Evolutionary conservation across 805 yeast genomes (phyloP).

Genomic region (Cyberlindnera nakhonratchasimensis): DNA sequence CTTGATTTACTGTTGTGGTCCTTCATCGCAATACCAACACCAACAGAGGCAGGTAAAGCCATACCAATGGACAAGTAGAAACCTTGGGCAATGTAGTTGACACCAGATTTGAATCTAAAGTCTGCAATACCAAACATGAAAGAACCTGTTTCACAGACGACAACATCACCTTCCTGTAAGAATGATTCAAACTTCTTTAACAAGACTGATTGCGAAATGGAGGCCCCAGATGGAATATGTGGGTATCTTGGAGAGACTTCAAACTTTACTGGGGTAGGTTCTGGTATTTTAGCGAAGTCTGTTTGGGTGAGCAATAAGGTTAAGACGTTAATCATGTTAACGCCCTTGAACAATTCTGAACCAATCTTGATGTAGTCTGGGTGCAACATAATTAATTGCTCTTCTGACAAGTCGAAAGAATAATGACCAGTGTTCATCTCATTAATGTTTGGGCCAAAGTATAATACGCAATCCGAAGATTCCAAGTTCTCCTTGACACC

Average conservation of each 20-base stretch:
- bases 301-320: constrained; percentile 38
- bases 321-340: constrained; percentile 50
- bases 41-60: constrained; percentile 83
- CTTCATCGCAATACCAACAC: constrained; percentile 69
- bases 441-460: constrained; percentile 63
- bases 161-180: constrained; percentile 59
- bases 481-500: constrained; percentile 48
- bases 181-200: constrained; percentile 39
- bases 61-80: constrained; percentile 86
- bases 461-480: constrained; percentile 62
- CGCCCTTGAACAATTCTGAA: constrained; percentile 36
- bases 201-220: constrained; percentile 46
- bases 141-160: constrained; percentile 83
- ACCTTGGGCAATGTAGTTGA: constrained; percentile 57
- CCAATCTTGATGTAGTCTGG: constrained; percentile 51
- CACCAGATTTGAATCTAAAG: constrained; percentile 52
- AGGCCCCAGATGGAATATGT: constrained; percentile 26
- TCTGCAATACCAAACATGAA: constrained; percentile 76
- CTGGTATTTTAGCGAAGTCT: constrained; percentile 29
- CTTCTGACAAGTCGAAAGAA: constrained; percentile 43
- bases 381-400: constrained; percentile 46
- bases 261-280: constrained; percentile 11
- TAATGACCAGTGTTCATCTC: constrained; percentile 72
- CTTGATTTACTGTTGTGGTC: constrained; percentile 52
- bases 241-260: constrained; percentile 25